phyloP scores from a whole-genome alignment of 192 early-diverging fungal species.

The Chytriomyces confervae region DNA sequence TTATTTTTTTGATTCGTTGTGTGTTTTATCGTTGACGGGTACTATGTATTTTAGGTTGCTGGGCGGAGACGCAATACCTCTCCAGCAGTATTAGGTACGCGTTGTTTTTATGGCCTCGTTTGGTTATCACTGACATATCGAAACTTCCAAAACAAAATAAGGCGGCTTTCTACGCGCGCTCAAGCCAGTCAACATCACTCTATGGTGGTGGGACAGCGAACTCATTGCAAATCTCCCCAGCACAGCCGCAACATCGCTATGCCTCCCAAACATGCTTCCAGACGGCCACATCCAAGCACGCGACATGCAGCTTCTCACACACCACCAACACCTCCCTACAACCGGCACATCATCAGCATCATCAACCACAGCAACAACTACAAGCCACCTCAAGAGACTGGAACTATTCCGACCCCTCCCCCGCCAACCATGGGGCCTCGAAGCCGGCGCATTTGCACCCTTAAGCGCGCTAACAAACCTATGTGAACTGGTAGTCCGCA shows the following conservation, averaged over 20 bases:
- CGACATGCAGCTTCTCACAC: slow-evolving; percentile 25
- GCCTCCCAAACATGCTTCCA: slow-evolving; percentile 43
- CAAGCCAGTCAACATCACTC: slow-evolving; percentile 24
- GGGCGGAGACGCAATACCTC: slow-evolving; percentile 20
- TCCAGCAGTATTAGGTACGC: slow-evolving; percentile 28
- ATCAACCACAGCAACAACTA: neutral
- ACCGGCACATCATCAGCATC: neutral
- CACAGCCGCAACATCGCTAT: slow-evolving; percentile 23
- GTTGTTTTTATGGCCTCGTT: neutral
- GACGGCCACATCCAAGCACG: slow-evolving; percentile 32
- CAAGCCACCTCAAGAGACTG: slow-evolving; percentile 24
- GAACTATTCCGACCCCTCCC: slow-evolving; percentile 46
- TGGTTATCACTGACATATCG: too few species aligned
- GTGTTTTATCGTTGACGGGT: neutral
- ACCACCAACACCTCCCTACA: neutral
- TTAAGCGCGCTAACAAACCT: slow-evolving; percentile 21
- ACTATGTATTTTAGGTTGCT: slow-evolving; percentile 11
- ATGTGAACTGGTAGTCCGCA: slow-evolving; percentile 32
- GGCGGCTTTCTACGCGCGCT: slow-evolving; percentile 22
- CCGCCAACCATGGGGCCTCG: slow-evolving; percentile 44
- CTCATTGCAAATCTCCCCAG: slow-evolving; percentile 24
- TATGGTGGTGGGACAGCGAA: slow-evolving; percentile 47
- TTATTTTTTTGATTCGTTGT: neutral
- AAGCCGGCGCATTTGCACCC: slow-evolving; percentile 35
- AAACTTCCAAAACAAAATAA: neutral